Base-by-base conservation (phyloP, 345 rosid species). In the Populus alba region DNA sequence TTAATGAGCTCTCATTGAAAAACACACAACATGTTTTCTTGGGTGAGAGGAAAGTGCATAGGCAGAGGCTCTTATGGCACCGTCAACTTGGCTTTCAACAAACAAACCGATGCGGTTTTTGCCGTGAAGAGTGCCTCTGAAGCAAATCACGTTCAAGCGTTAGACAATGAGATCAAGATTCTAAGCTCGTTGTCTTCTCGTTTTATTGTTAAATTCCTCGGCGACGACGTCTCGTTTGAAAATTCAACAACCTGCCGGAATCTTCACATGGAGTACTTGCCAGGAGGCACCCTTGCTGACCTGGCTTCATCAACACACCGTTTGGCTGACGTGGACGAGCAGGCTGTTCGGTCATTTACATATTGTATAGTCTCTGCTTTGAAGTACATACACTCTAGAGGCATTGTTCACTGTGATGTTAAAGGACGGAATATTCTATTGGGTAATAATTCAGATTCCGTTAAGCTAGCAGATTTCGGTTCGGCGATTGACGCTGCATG, bases 401-500 rank as follows among this genome's bases (percentile, higher is more conserved):
- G 93, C 83, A 81, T 91, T 43, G 94, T 87, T 1, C 97, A 93
- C 89, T 89, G 97, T 70, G 97, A 93, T 75, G 92, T 93, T 39
- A 91, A 93, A 71, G 89, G 94, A 1, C 87, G 72, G 78, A 93
- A 93, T 76, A 80, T 91, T 20, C 85, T 93, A 51, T 84, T 93
- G 6, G 87, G 79, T 17, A 71, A 71, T 45, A 81, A 75, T 18
- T 74, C 77, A 5, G 57, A 77, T 74, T 76, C 75, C 49, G 86
- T 85, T 7, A 93, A 93, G 81, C 92, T 93, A 38, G 94, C 90
- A 61, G 97, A 93, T 80, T 93, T 93, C 80, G 97, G 97, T 20
- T 88, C 94, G 3, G 91, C 97, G 49, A 23, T 81, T 1, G 75
- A 37, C 29, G 75, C 35, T 1, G 57, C 62, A 11, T 27, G 72